Evolutionary conservation across 2,329 filamentous ascomycete genomes (phyloP).

Genomic region (Colletotrichum sp.): DNA sequence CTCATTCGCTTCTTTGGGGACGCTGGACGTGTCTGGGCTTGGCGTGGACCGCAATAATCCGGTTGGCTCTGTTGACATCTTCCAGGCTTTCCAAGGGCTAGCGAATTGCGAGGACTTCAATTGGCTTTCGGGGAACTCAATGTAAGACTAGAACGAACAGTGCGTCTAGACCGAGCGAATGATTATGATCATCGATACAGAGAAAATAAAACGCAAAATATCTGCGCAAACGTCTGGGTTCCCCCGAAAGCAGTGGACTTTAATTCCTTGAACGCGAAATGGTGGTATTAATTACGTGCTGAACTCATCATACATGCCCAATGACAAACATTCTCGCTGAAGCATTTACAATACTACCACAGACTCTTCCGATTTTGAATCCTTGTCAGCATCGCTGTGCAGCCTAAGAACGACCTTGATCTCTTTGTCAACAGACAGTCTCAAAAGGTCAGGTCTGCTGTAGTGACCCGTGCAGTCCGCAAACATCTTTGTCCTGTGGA

Average conservation of each 20-base stretch:
- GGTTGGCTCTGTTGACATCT: neutral
- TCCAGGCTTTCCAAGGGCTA: neutral
- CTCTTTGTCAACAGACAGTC: slow-evolving; percentile 25
- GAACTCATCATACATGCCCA: neutral
- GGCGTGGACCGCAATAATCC: neutral
- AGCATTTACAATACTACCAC: neutral
- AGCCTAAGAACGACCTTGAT: neutral
- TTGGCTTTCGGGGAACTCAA: neutral
- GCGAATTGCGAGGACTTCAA: slow-evolving; percentile 5
- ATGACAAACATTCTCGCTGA: neutral
- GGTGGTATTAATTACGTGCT: neutral
- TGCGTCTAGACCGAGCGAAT: neutral
- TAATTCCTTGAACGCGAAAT: neutral
- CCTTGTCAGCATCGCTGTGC: neutral
- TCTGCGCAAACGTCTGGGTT: too few species aligned
- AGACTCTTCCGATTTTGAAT: neutral
- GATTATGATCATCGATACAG: neutral
- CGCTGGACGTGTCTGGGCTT: neutral
- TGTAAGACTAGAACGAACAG: neutral
- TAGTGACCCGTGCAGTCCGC: slow-evolving; percentile 42
- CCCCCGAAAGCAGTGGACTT: too few species aligned
- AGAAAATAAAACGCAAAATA: neutral
- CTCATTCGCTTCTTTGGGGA: neutral
- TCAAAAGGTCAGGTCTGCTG: slow-evolving; percentile 43
- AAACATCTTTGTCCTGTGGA: slow-evolving; percentile 42